Evolutionary conservation across 2,329 filamentous ascomycete species (phyloP).

Genomic region (Ophiosphaerella herpotricha): DNA sequence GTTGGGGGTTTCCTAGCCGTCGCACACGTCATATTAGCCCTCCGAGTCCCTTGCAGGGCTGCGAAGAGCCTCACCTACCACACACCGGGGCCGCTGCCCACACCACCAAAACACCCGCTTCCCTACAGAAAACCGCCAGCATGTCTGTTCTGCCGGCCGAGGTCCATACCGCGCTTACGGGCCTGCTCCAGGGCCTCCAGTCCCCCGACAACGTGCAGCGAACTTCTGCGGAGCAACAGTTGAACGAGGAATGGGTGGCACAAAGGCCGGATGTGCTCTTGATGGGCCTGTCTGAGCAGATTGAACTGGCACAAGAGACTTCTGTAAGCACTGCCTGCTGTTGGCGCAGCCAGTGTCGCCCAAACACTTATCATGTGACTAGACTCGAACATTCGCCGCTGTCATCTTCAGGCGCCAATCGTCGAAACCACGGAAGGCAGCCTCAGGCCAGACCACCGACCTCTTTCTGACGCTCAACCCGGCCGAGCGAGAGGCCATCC

Average conservation of each 20-base stretch:
- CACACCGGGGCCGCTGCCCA: slow-evolving; percentile 26
- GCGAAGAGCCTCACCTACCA: slow-evolving; percentile 12
- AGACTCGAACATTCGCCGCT: slow-evolving; percentile 89
- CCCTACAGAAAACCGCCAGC: slow-evolving; percentile 22
- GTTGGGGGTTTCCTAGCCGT: neutral
- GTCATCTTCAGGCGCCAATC: slow-evolving; percentile 94
- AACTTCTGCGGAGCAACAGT: slow-evolving; percentile 83
- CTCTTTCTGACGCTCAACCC: slow-evolving; percentile 79
- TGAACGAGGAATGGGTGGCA: slow-evolving; percentile 87
- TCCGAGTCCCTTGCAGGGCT: slow-evolving; percentile 8
- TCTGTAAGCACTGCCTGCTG: slow-evolving; percentile 58
- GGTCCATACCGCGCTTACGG: slow-evolving; percentile 79
- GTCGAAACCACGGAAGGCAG: slow-evolving; percentile 80
- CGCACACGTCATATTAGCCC: neutral
- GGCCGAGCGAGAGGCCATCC: slow-evolving; percentile 77
- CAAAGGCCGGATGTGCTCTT: slow-evolving; percentile 83
- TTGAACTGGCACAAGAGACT: slow-evolving; percentile 75
- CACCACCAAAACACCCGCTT: slow-evolving; percentile 8
- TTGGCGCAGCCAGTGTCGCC: neutral
- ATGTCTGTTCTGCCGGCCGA: slow-evolving; percentile 90
- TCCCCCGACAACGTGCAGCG: slow-evolving; percentile 86
- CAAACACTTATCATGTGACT: slow-evolving; percentile 10
- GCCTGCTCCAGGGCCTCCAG: slow-evolving; percentile 86
- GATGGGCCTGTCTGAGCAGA: slow-evolving; percentile 93
- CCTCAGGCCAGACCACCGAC: slow-evolving; percentile 72